Percentiles rank a stretch among this genome's conserved stretches.
phyloP scores from a whole-genome alignment of 768 basidiomycete genomes.

The Lyophyllum shimeji region DNA sequence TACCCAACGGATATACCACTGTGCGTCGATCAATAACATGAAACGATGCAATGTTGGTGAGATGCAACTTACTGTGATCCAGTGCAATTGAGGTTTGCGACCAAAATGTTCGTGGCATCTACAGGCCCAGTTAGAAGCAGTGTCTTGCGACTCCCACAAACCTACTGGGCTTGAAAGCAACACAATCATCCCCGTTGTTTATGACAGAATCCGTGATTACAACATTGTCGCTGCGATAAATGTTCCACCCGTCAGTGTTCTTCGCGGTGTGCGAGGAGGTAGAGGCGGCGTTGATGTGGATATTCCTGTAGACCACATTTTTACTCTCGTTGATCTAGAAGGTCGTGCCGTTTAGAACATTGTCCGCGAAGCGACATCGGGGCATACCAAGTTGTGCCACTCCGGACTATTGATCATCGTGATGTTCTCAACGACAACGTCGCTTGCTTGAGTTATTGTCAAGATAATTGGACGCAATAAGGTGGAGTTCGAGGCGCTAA shows the following conservation, averaged over 20 bases:
- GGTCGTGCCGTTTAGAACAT: background rate
- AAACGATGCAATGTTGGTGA: background rate
- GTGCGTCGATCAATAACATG: background rate
- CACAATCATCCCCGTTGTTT: conserved; percentile 59
- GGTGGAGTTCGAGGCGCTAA: conserved; percentile 43
- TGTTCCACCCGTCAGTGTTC: conserved; percentile 67
- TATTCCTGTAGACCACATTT: conserved; percentile 44
- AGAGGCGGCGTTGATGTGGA: conserved; percentile 46
- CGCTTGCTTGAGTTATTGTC: conserved; percentile 50
- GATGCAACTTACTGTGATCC: conserved; percentile 49
- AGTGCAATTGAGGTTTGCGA: conserved; percentile 57
- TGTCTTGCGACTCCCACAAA: background rate
- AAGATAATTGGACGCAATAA: conserved; percentile 55
- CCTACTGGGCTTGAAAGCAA: conserved; percentile 56
- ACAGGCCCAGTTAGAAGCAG: background rate
- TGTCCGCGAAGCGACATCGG: background rate
- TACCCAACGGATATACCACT: conserved; percentile 58
- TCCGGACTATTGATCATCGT: conserved; percentile 49
- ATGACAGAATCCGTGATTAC: conserved; percentile 49
- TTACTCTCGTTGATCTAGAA: conserved; percentile 46
- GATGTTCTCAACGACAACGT: conserved; percentile 47
- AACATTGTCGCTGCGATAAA: conserved; percentile 55
- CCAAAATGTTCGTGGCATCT: conserved; percentile 56
- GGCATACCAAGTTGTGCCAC: conserved; percentile 49
- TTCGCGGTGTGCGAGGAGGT: conserved; percentile 39